These are phyloP conservation scores for Paraglomus occultum DNA, from an alignment of 192 early-diverging fungal species.

Conservation along the genomic window DNA sequence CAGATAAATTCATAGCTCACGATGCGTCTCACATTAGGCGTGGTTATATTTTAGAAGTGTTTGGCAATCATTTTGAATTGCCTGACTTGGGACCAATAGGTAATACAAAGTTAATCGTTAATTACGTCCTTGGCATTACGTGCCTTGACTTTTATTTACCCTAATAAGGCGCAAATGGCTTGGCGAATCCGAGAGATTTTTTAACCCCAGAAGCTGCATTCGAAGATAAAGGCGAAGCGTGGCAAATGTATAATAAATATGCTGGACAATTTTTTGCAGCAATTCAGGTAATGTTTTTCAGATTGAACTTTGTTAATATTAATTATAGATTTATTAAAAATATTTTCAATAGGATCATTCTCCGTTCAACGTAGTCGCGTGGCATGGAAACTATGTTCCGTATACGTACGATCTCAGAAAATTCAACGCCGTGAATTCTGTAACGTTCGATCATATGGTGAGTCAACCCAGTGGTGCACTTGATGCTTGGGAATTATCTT, in stretches of 20 bases:
- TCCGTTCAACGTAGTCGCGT: slow-evolving; percentile 95
- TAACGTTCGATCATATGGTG: slow-evolving; percentile 87
- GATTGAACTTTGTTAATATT: neutral
- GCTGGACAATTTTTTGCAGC: slow-evolving; percentile 76
- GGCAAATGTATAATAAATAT: slow-evolving; percentile 80
- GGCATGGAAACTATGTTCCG: slow-evolving; percentile 97
- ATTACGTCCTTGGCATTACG: neutral
- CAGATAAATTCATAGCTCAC: neutral
- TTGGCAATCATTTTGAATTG: slow-evolving; percentile 86
- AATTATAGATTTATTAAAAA: neutral
- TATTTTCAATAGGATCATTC: slow-evolving; percentile 60
- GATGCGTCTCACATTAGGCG: slow-evolving; percentile 45
- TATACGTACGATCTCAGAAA: slow-evolving; percentile 87
- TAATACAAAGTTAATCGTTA: slow-evolving; percentile 21
- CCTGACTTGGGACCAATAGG: slow-evolving; percentile 96
- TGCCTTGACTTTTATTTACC: neutral
- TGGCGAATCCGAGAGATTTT: slow-evolving; percentile 95
- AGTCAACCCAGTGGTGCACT: neutral
- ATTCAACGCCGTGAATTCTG: slow-evolving; percentile 85
- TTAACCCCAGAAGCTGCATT: slow-evolving; percentile 81
- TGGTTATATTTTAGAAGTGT: slow-evolving; percentile 91
- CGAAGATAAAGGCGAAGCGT: slow-evolving; percentile 48
- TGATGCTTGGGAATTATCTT: slow-evolving; percentile 12
- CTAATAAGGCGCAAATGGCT: slow-evolving; percentile 75
- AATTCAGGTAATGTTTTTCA: slow-evolving; percentile 38